Evolutionary conservation across 1,139 yeast species (phyloP).

Genomic region (Suhomyces yuchorum): DNA sequence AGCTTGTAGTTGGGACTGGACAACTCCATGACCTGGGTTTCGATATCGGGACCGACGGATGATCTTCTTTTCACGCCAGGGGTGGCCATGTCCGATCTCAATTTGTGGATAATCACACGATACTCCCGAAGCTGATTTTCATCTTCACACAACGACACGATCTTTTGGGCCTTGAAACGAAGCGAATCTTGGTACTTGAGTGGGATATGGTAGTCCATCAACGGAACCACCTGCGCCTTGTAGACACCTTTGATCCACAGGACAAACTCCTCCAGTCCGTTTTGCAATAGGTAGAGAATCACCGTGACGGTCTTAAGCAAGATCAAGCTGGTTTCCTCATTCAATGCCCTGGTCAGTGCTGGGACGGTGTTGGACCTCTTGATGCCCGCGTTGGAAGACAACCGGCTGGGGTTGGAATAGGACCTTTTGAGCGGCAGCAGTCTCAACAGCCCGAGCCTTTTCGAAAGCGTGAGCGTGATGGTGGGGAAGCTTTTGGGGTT

Average conservation of each 20-base stretch:
- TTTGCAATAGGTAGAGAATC: slow-evolving; percentile 38
- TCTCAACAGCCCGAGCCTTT: slow-evolving; percentile 8
- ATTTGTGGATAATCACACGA: slow-evolving; percentile 39
- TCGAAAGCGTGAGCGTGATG: slow-evolving; percentile 20
- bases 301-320: slow-evolving; percentile 41
- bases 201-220: slow-evolving; percentile 11
- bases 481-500: slow-evolving; percentile 20
- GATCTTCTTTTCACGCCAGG: slow-evolving; percentile 34
- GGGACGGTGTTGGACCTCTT: slow-evolving; percentile 7
- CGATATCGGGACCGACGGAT: slow-evolving; percentile 6
- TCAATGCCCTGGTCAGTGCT: not conserved
- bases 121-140: slow-evolving; percentile 29
- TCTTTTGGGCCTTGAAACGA: slow-evolving; percentile 31
- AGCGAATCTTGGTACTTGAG: slow-evolving; percentile 26
- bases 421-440: slow-evolving; percentile 3
- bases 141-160: slow-evolving; percentile 32
- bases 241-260: slow-evolving; percentile 28
- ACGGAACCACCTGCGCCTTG: slow-evolving; percentile 16
- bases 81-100: slow-evolving; percentile 42
- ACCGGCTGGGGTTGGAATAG: slow-evolving; percentile 1
- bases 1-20: slow-evolving; percentile 4
- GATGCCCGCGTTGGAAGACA: not conserved
- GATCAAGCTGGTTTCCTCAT: slow-evolving; percentile 20
- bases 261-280: slow-evolving; percentile 39
- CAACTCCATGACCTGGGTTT: slow-evolving; percentile 7